Conservation (phyloP, 768 basidiomycete species). For the Auriscalpium orientale region DNA sequence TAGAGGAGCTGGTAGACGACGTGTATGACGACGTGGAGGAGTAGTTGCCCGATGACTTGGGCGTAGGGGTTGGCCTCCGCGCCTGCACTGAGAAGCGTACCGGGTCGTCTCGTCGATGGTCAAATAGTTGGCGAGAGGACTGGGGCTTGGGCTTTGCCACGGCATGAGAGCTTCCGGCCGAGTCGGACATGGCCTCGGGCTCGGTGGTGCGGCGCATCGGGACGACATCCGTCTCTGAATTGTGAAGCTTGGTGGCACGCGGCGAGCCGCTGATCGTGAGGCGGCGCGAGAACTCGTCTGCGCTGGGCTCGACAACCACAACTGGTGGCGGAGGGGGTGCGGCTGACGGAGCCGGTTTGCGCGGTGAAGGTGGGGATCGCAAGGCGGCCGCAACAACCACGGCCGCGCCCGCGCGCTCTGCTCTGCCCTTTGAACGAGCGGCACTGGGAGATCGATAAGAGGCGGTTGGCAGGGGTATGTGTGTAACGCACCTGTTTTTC, state of each 20-base stretch:
- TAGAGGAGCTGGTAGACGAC: conserved; percentile 56
- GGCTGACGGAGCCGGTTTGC: conserved; percentile 29
- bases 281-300: conserved; percentile 63
- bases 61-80: conserved; percentile 42
- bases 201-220: conserved; percentile 53
- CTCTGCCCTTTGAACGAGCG: conserved; percentile 3
- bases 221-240: conserved; percentile 64
- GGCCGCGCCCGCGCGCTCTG: conserved; percentile 21
- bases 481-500: conserved; percentile 43
- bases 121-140: conserved; percentile 59
- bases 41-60: conserved; percentile 60
- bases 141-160: conserved; percentile 26
- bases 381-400: conserved; percentile 25
- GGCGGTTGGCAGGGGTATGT: background rate
- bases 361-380: conserved; percentile 20
- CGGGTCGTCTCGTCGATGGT: conserved; percentile 88
- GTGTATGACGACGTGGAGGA: conserved; percentile 73
- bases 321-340: conserved; percentile 35
- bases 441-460: background rate
- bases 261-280: conserved; percentile 56
- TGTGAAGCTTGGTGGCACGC: conserved; percentile 52
- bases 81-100: conserved; percentile 68
- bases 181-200: conserved; percentile 57
- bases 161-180: conserved; percentile 42
- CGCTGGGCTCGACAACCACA: conserved; percentile 27